phyloP scores from a whole-genome alignment of 805 yeast species.

The Metschnikowia lunata region DNA sequence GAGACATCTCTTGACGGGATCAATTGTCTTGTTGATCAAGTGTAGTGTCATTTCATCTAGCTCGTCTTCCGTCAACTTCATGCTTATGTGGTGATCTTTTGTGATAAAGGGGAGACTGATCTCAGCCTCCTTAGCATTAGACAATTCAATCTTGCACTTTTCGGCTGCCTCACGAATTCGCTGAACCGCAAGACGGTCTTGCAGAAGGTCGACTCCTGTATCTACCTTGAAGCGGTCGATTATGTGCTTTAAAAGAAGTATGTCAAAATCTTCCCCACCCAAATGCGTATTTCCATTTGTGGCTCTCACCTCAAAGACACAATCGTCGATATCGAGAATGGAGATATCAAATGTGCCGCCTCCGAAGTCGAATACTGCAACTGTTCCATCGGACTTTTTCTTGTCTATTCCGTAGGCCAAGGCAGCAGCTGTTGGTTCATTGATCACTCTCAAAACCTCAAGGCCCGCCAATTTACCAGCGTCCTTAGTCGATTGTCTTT shows the following conservation, averaged over 20 bases:
- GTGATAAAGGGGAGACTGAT: constrained; percentile 68
- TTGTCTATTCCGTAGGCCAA: constrained; percentile 90
- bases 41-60: constrained; percentile 63
- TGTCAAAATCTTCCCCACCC: constrained; percentile 86
- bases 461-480: constrained; percentile 76
- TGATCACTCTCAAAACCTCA: constrained; percentile 69
- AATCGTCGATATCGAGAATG: constrained; percentile 70
- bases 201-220: constrained; percentile 47
- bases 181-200: constrained; percentile 58
- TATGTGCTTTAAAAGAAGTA: constrained; percentile 53
- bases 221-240: constrained; percentile 52
- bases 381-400: constrained; percentile 45
- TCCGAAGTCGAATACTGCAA: constrained; percentile 70
- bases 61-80: constrained; percentile 59
- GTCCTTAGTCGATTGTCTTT: constrained; percentile 77
- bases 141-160: constrained; percentile 67
- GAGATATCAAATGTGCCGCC: constrained; percentile 87
- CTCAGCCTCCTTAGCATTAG: constrained; percentile 57
- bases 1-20: constrained; percentile 69
- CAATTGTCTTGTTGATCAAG: constrained; percentile 62
- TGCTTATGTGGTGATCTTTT: constrained; percentile 55
- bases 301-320: constrained; percentile 77
- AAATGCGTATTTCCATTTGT: constrained; percentile 83
- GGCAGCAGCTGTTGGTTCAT: constrained; percentile 90
- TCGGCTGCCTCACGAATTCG: constrained; percentile 79